Base-by-base conservation (phyloP, 192 early-diverging fungal genomes). In the Linnemannia exigua region DNA sequence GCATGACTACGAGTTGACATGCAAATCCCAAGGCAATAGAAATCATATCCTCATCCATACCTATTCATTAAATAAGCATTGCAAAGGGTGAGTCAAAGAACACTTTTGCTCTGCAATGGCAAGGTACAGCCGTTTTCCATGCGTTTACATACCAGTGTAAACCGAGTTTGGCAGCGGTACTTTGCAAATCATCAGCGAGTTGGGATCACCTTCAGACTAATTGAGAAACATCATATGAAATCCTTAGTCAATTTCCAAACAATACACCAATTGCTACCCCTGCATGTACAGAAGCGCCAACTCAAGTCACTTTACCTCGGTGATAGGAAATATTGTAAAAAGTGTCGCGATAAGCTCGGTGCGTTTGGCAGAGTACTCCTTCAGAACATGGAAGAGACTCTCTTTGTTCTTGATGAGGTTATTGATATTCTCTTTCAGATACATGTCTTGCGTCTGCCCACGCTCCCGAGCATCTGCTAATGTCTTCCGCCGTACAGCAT, bases 1-100 rank as follows among this genome's bases (percentile, higher is more conserved):
- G 66, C 89, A 95, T 91, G 47, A 77, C 80, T 4, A 95, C 90
- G 11, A 95, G 82, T 76, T 97, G 96, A 52, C 90, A 87, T 0
- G 92, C 88, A 76, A 90, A 95, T 14, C 96, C 96, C 1, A 97
- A 70, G 0, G 94, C 95, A 11, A 94, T 94, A 0, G 95, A 90
- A 22, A 95, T 88, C 3, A 71, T 28, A 2, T 96, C 95, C 22
- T 95, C 89, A 70, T 94, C 88, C 67, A 70, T 80, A 25, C 91
- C 88, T 83, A 80, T 48, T 20, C 36, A 41, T 58, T 20, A 33
- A 14, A 54, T 16, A 54, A 50, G 33, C 3, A 52, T 52, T 15
- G 11, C 19, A 51, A 44, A 38, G 20, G 0, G 25, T 35, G 1
- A 41, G 37, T 15, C 20, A 63, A 6, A 15, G 44, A 38, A 48